Evolutionary conservation across 2,329 filamentous ascomycete species (phyloP).

Genomic region (Cordyceps cateniannulata): DNA sequence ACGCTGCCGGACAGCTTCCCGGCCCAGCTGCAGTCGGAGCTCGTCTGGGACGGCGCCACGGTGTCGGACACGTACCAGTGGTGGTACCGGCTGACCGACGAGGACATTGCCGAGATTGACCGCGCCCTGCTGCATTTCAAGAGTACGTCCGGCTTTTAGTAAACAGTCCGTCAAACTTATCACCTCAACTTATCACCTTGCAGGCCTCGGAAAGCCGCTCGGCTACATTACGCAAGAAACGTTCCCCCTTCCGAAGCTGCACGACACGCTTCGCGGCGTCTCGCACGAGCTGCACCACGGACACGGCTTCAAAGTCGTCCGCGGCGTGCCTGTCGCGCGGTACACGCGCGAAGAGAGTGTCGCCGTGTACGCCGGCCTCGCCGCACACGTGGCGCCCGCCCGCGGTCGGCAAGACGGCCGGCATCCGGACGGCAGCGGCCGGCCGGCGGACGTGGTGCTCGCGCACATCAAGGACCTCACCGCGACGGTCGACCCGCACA

Average conservation of each 20-base stretch:
- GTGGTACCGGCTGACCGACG: constrained; percentile 41
- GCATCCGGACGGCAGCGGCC: constrained; percentile 31
- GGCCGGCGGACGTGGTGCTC: constrained; percentile 48
- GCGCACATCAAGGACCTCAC: constrained; percentile 58
- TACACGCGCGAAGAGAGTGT: constrained; percentile 51
- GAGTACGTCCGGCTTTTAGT: constrained; percentile 24
- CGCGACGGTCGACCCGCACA: constrained; percentile 19
- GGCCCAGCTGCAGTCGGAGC: constrained; percentile 35
- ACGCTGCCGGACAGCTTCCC: constrained; percentile 46
- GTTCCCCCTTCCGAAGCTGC: constrained; percentile 49
- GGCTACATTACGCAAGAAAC: constrained; percentile 41
- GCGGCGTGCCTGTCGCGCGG: constrained; percentile 47
- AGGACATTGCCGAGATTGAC: constrained; percentile 45
- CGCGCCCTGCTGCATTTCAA: constrained; percentile 35
- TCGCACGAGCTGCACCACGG: constrained; percentile 50
- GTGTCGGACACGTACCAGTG: constrained; percentile 44
- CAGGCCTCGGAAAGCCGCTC: constrained; percentile 26
- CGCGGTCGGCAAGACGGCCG: constrained; percentile 47
- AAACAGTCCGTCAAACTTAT: too few species aligned
- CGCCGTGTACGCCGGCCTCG: constrained; percentile 53
- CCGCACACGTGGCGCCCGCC: constrained; percentile 48
- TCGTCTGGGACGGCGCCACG: constrained; percentile 52
- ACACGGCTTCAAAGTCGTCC: constrained; percentile 55
- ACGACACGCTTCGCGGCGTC: constrained; percentile 41
- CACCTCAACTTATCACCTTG: neutral